Percentiles rank a stretch among this genome's conserved stretches.
Evolutionary conservation across 352 stramenopile genomes (phyloP).

Genomic region (Phytophthora citrophthora): DNA sequence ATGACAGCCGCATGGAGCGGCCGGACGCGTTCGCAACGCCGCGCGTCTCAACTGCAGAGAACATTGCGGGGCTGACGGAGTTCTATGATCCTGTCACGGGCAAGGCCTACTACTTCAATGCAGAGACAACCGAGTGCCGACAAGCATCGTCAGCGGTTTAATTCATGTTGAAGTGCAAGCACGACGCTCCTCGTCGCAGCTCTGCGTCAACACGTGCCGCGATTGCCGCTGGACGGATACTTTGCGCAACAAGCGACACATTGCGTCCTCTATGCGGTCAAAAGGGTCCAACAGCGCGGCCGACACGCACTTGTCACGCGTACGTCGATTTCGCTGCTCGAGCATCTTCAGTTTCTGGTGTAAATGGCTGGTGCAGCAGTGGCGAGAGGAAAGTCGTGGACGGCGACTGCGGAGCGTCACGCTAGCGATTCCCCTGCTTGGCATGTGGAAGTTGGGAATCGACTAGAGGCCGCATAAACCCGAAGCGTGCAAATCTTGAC

Average conservation of each 20-base stretch:
- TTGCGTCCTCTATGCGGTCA: constrained; percentile 3
- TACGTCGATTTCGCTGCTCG: constrained; percentile 18
- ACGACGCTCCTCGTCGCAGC: no score
- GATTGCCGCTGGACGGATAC: constrained; percentile 7
- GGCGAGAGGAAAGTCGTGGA: background rate
- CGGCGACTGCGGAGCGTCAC: constrained; percentile 12
- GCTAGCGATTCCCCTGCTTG: background rate
- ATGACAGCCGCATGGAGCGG: constrained; percentile 51
- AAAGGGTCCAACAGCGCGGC: constrained; percentile 8
- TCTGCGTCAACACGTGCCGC: background rate
- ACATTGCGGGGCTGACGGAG: constrained; percentile 12
- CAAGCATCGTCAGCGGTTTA: constrained; percentile 17
- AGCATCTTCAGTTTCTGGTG: constrained; percentile 18
- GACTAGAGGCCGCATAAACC: constrained; percentile 5
- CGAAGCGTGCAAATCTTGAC: constrained; percentile 5
- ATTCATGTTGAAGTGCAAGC: constrained; percentile 21
- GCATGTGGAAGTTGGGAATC: background rate
- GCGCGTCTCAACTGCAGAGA: constrained; percentile 25
- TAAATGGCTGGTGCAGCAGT: constrained; percentile 6
- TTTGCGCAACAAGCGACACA: constrained; percentile 23
- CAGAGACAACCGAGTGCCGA: constrained; percentile 59
- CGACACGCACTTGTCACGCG: constrained; percentile 28
- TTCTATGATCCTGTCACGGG: constrained; percentile 52
- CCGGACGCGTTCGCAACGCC: constrained; percentile 53
- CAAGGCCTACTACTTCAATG: constrained; percentile 55